Base-by-base conservation (phyloP, 805 yeast species). In the Saturnispora mendoncae region DNA sequence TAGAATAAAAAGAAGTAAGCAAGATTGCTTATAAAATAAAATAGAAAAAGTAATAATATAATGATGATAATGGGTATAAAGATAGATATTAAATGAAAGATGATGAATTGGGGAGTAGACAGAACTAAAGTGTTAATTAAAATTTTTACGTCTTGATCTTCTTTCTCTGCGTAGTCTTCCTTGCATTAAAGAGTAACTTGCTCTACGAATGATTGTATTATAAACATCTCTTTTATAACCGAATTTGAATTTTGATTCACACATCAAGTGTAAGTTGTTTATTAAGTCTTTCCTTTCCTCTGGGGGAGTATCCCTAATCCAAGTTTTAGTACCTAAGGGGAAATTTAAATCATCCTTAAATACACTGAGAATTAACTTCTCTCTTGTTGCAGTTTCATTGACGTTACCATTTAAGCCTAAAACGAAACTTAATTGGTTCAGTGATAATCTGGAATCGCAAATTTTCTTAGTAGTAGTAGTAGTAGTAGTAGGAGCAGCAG, bases 111-210 rank as follows among this genome's bases (percentile, higher is more conserved):
- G 26, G 10, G 26, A 10, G 26, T 7, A 23, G 26, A 23, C 9
- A 23, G 6, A 10, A 23, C 6, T 23, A 23, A 23, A 10, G 10
- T n/a, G n/a, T n/a, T n/a, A n/a, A n/a, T n/a, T n/a, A n/a, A n/a
- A n/a, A n/a, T n/a, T n/a, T 10, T 23, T 23, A 23, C 26, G 26
- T 23, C 26, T 23, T 23, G 26, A 7, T 48, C 85, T 65, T 57
- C 87, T 66, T 41, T 78, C 82, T 43, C 80, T 69, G 53, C 94
- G 71, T 39, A 83, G 61, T 49, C 87, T 66, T 10, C 84, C 80
- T 57, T 83, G 94, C 88, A 80, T 82, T 65, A 76, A 63, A 42
- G 78, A 74, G 57, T 86, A 86, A 13, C 87, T 76, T 1, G 92
- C 94, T 43, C 95, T 71, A 51, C 90, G 74, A 24, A 86, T 75